Evolutionary conservation across 2,329 filamentous ascomycete genomes (phyloP).

Genomic region (Cyphellophora attinorum): DNA sequence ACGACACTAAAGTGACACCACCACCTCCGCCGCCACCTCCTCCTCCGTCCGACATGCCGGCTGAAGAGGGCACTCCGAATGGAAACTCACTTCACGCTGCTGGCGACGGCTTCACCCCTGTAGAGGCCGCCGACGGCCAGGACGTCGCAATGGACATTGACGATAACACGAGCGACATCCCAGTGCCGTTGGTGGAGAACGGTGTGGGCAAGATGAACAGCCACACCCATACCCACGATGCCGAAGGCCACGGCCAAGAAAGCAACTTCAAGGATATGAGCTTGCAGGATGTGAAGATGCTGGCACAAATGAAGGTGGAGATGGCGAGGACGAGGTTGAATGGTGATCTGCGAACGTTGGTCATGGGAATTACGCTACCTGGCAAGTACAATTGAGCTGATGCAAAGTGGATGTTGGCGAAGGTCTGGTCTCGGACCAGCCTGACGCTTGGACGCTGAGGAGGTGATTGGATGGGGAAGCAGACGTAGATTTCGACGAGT

Average conservation of each 20-base stretch:
- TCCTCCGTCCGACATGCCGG: slow-evolving; percentile 16
- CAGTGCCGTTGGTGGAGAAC: no score
- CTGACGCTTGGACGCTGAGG: no score
- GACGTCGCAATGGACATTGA: slow-evolving; percentile 16
- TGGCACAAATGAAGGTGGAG: slow-evolving; percentile 18
- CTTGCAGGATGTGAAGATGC: slow-evolving; percentile 19
- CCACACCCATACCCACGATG: slow-evolving; percentile 1
- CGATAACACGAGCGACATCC: no score
- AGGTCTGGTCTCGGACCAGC: no score
- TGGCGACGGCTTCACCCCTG: slow-evolving; percentile 6
- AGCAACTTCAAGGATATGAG: slow-evolving; percentile 18
- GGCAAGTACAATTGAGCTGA: no score
- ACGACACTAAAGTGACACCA: slow-evolving; percentile 22
- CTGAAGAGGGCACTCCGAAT: slow-evolving; percentile 13
- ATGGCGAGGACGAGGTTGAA: slow-evolving; percentile 12
- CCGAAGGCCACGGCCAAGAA: slow-evolving; percentile 3
- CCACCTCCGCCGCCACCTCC: slow-evolving; percentile 20
- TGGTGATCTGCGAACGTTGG: no score
- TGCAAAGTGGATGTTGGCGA: no score
- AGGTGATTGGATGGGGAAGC: no score
- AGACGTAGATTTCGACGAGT: no score
- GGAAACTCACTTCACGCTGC: not conserved
- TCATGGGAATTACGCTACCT: no score
- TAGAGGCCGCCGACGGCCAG: slow-evolving; percentile 4
- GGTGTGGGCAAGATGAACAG: slow-evolving; percentile 1